Evolutionary conservation across 306 rosid species (phyloP).

Genomic region (Fragaria vesca): DNA sequence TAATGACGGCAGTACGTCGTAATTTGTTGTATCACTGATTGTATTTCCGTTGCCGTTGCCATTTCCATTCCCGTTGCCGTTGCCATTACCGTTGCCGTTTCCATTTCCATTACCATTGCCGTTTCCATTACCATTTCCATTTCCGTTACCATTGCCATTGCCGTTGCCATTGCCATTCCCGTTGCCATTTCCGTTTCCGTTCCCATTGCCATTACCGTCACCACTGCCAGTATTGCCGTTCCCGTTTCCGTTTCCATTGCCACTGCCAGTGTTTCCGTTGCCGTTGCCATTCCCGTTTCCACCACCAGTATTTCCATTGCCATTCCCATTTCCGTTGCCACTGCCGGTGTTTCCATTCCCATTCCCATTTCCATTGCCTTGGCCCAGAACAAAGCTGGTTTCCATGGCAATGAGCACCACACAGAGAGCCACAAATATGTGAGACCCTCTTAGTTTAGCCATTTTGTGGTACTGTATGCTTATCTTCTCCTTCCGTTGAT

Average conservation of each 20-base stretch:
- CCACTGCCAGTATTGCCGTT: background rate
- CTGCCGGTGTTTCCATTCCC: background rate
- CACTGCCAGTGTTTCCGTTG: constrained; percentile 2
- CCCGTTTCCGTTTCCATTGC: background rate
- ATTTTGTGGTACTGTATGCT: background rate
- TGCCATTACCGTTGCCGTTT: background rate
- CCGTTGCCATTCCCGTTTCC: background rate
- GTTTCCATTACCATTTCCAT: background rate
- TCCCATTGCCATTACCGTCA: background rate
- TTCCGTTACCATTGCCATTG: background rate
- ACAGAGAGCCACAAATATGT: background rate
- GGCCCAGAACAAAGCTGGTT: background rate
- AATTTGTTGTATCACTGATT: background rate
- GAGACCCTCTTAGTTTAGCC: background rate
- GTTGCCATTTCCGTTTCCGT: too few relatives aligned
- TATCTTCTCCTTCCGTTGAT: background rate
- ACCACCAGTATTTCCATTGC: background rate
- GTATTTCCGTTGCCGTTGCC: background rate
- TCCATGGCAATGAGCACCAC: background rate
- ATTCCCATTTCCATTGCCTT: background rate
- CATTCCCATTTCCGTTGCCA: background rate
- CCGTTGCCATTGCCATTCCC: background rate
- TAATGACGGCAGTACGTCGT: background rate
- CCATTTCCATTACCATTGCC: background rate
- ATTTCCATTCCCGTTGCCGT: background rate